Evolutionary conservation across 768 basidiomycete genomes (phyloP), one percentile per base, ranked within the genome.

Genomic region (Termitomyces sp.): DNA sequence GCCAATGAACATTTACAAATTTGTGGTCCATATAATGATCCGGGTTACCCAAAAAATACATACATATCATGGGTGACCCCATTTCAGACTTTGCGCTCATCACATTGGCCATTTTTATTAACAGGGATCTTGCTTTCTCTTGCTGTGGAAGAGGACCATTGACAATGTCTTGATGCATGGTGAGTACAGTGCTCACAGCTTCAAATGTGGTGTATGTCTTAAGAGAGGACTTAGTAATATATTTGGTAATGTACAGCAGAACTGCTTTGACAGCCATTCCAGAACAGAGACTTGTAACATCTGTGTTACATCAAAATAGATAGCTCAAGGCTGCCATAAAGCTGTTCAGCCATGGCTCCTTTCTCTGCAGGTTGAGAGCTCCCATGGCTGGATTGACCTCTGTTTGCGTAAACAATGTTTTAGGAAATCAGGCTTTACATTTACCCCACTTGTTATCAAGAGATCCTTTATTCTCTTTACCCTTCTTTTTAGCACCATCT

Each of bases 161-260:
- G 0, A 73, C 15, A 1, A 70, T 50, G n/a, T 7, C 48, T 7
- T 39, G 22, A 44, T 60, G 52, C 24, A 60, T 64, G 0, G 68
- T 61, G 48, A 74, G 69, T 1, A 75, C 60, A 4, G 66, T 55
- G 15, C 60, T 59, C 0, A 75, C 63, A 13, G 71, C 59, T 0
- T 76, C 68, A 67, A 81, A 80, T 38, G 78, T 68, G 8, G 67
- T 66, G 63, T 77, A 69, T 0, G 73, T 78, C 45, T 79, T 81
- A 3, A 81, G 60, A 0, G 66, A 48, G 0, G 68, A 44, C 61
- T 82, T 82, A 0, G 76, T 79, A 3, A 81, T 71, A 65, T 81
- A 81, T 16, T 36, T 36, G 1, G 35, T 36, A 6, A 36, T 6
- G 11, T 36, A 36, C 4, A 36, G 11, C 7, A 36, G 35, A 9